Evolutionary conservation across 202 grass and related monocot species (phyloP), one percentile per base, ranked within the genome.

Genomic region (Zoysia matrella): DNA sequence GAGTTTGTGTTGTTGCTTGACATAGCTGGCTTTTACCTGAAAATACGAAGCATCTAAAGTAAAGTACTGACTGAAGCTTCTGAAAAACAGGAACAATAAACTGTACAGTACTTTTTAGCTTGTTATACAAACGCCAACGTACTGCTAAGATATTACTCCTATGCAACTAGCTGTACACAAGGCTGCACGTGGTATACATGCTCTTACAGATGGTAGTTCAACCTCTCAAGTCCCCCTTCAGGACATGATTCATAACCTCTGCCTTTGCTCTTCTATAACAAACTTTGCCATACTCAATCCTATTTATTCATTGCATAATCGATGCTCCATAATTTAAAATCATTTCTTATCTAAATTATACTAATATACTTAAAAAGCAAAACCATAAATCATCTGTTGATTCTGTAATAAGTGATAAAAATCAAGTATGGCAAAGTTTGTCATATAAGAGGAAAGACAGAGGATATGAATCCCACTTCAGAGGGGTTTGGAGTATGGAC

Each of bases 161-260:
- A 47, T 3, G 47, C 16, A 82, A 62, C 78, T 69, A 83, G 69
- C 74, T 86, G 63, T 86, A 90, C 88, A 86, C 15, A 74, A 79
- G 63, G 22, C 67, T 44, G 75, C n/a, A 56, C 16, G 79, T 58
- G 79, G 69, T 75, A 68, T 62, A 80, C 75, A 74, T 51, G 48
- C 60, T 78, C 74, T 81, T 71, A 30, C 72, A 74, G 30, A 78
- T n/a, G 53, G 69, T 48, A 83, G 47, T 50, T 48, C 61, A 60
- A 65, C 60, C 60, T 61, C 70, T 53, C 22, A 30, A 30, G 43
- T 8, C 48, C 73, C 10, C 78, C 73, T 16, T 13, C 67, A 48
- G 7, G 73, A 15, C 22, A 30, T 30, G 22, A 30, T 30, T 30
- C 22, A 30, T 30, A 30, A 30, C 22, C 22, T 30, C 22, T 30